phyloP scores from a whole-genome alignment of 2,329 filamentous ascomycete species.

The Beauveria scarabaeidicola region DNA sequence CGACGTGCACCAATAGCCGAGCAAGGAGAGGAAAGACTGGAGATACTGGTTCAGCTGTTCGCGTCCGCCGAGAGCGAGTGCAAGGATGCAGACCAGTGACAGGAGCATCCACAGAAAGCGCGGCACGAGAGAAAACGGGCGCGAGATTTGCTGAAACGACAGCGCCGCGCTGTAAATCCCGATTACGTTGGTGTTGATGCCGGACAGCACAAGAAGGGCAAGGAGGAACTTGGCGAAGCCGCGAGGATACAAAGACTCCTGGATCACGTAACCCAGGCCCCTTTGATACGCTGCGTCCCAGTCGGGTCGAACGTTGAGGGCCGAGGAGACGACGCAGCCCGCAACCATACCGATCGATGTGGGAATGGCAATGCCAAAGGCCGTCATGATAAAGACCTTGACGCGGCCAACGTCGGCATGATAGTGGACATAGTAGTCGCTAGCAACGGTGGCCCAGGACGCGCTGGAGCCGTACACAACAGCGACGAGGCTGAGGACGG shows the following conservation, averaged over 20 bases:
- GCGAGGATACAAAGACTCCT: constrained; percentile 33
- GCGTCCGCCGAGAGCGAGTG: constrained; percentile 31
- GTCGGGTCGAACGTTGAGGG: constrained; percentile 29
- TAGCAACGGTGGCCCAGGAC: constrained; percentile 36
- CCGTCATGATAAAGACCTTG: constrained; percentile 41
- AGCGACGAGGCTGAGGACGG: constrained; percentile 33
- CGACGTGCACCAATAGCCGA: constrained; percentile 37
- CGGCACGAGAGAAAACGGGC: constrained; percentile 27
- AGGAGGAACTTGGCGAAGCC: constrained; percentile 38
- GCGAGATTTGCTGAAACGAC: constrained; percentile 32
- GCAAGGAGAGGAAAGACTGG: constrained; percentile 35
- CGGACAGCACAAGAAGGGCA: constrained; percentile 28
- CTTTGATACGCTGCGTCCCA: constrained; percentile 31
- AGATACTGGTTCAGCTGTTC: constrained; percentile 32
- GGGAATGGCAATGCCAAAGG: constrained; percentile 37
- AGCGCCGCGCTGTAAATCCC: constrained; percentile 31
- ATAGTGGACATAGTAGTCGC: constrained; percentile 36
- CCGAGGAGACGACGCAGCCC: constrained; percentile 34
- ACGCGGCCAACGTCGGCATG: constrained; percentile 34
- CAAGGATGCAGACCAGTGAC: constrained; percentile 32
- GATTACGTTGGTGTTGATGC: constrained; percentile 29
- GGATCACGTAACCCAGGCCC: constrained; percentile 37
- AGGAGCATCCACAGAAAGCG: constrained; percentile 33
- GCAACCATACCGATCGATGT: constrained; percentile 41
- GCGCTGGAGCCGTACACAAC: constrained; percentile 41